Evolutionary conservation across 352 stramenopile genomes (phyloP), one percentile per base, ranked within the genome.

Genomic region (Phytophthora boehmeriae): DNA sequence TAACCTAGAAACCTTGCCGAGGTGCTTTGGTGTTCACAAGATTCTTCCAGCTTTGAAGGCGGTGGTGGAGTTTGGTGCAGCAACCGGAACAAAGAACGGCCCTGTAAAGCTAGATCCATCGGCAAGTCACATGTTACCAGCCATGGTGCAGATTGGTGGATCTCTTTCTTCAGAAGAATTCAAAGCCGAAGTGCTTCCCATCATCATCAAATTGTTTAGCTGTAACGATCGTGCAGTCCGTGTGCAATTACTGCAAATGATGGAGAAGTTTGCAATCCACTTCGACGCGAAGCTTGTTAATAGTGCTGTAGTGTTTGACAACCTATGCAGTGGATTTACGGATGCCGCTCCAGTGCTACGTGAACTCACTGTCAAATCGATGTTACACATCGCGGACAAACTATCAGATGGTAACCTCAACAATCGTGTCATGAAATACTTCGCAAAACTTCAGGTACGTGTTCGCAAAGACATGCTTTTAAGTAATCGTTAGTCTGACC

Each of bases 261-360:
- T 98, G 75, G 84, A 96, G 49, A 88, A 85, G 34, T 97, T 97
- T 45, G 71, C 89, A 2, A 73, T 93, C 14, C 83, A 96, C 47
- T 95, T 97, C 28, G 88, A 97, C 44, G 85, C 88, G 54, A 95
- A 96, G 65, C 77, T 96, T 36, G 87, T 98, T 22, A 98, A 98
- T 70, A 95, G 86, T 50, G 50, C 81, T 14, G 84, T 94, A 27
- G 72, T 98, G 22, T 98, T 98, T 58, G 88, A 97, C 57, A 95
- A 95, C 45, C 68, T 98, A 27, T 97, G 89, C 73, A 95, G 88
- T 39, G 92, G 92, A 0, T 98, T 98, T 66, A 94, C 88, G 8
- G 92, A 98, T 42, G 88, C 88, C 1, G 85, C 89, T 42, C 86
- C 90, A 0, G 78, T 95, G 39, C 70, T 98, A 39, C 83, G 91